Base-by-base conservation (phyloP, 306 rosid species). In the Betula pendula region DNA sequence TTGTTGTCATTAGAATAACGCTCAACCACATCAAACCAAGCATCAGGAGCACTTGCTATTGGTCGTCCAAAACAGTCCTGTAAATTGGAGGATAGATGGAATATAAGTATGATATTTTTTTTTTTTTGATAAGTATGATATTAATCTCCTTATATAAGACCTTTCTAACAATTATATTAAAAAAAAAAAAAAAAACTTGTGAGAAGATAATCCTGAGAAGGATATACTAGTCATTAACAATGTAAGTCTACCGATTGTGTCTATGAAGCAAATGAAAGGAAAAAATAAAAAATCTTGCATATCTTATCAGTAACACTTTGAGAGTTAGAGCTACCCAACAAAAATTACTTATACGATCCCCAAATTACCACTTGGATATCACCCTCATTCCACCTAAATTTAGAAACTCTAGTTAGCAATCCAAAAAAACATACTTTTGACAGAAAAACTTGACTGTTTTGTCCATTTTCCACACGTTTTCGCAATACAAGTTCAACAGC, bases 31-130 rank as follows among this genome's bases (percentile, higher is more conserved):
- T 95, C 97, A 85, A 95, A 85, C 98, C 98, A 95, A 71, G 98
- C 90, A 79, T 95, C 97, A 38, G 97, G 98, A 79, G 97, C 96
- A 81, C 97, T 95, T 20, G 96, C 68, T 49, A 92, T 92, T 17
- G 98, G 98, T 71, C 98, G 88, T 48, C 97, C 97, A 79, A 95
- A 95, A 81, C 98, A 95, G 80, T 90, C 96, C 98, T 92, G 91
- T 45, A 66, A 44, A 43, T 27, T 33, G 73, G n/a, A 48, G 9
- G 17, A 12, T 49, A 75, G 29, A 66, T 50, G 50, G 16, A 76
- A 49, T 49, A 43, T n/a, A 43, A 29, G 44, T 31, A 33, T 47
- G 12, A 69, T 42, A 20, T 10, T 56, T n/a, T n/a, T n/a, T n/a
- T n/a, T n/a, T n/a, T n/a, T n/a, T n/a, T n/a, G n/a, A 43, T n/a